phyloP scores from a whole-genome alignment of 2,329 filamentous ascomycete genomes.

The Cladosporium sp. region DNA sequence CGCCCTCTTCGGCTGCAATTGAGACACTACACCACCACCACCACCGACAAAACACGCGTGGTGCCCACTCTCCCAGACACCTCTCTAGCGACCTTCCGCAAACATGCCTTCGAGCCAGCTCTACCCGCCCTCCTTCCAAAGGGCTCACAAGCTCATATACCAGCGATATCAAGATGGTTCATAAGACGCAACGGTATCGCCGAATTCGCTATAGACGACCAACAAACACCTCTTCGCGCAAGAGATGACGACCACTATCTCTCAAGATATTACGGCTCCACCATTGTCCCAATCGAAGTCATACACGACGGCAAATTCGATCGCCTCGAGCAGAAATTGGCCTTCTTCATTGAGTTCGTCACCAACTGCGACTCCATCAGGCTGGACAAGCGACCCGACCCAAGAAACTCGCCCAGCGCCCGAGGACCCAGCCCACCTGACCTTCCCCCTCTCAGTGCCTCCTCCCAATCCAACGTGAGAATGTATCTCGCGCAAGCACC shows the following conservation, averaged over 20 bases:
- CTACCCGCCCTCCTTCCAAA: conserved; percentile 50
- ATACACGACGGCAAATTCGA: conserved; percentile 47
- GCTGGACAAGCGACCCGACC: conserved; percentile 11
- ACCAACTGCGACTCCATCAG: conserved; percentile 18
- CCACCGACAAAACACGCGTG: conserved; percentile 9
- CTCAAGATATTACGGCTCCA: conserved; percentile 41
- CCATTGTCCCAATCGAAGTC: conserved; percentile 57
- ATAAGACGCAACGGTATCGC: conserved; percentile 10
- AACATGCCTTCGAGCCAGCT: conserved; percentile 49
- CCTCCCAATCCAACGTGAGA: conserved; percentile 25
- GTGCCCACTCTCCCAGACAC: conserved; percentile 25
- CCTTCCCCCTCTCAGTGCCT: conserved; percentile 24
- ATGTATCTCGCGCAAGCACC: conserved; percentile 85
- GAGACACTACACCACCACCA: conserved; percentile 15
- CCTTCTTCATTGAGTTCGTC: conserved; percentile 57
- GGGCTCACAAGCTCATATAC: conserved; percentile 41
- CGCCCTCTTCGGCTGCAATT: neutral
- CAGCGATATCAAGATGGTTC: conserved; percentile 60
- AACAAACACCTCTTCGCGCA: too few species aligned
- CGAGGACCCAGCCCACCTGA: neutral
- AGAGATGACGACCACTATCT: too few species aligned
- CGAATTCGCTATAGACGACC: conserved; percentile 39
- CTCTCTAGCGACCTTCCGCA: conserved; percentile 44
- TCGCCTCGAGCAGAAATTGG: conserved; percentile 57
- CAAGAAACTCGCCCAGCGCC: conserved; percentile 17